Base-by-base conservation (phyloP, 177 flowering plant genomes). In the Vitis hybrid region DNA sequence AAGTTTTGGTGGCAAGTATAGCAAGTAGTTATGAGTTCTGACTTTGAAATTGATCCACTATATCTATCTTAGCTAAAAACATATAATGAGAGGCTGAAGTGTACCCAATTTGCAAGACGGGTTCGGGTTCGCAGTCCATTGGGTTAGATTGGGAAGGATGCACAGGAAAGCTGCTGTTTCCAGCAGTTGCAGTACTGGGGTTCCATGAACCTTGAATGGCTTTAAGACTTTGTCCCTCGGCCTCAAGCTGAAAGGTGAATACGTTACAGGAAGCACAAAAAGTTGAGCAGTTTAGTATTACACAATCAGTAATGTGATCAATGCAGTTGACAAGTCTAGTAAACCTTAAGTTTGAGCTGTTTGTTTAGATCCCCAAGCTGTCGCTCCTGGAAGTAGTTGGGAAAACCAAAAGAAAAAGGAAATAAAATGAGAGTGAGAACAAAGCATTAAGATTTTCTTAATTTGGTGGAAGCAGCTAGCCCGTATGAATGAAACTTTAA, bases 331-430 rank as follows among this genome's bases (percentile, higher is more conserved):
- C 56, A 74, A 19, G 52, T 69, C 45, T 11, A 72, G 69, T 54
- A 70, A 70, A 91, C 98, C 91, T 87, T 90, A 50, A 73, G 60
- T 80, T 82, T 89, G 23, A 93, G 90, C 74, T 91, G 89, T 85
- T 88, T 87, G 83, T 91, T 93, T 26, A 93, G 77, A 68, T 91
- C 95, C 66, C 93, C 97, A 57, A 93, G 95, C 40, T 89, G 87
- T 55, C 95, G 89, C 74, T 91, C 98, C 98, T 93, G 84, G 71
- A 30, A 75, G 50, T 23, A 64, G 11, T 17, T 58, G 12, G 12
- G 23, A 58, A 58, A 4, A 9, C 15, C 15, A 7, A 64, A 19
- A 48, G 40, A 48, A 12, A 64, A n/a, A 40, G 12, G 13, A 45
- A 6, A 19, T 40, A 5, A 49, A 19, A 11, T 21, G 13, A 61